Evolutionary conservation across 2,329 filamentous ascomycete species (phyloP).

Genomic region (Ascochyta clinopodiicola): DNA sequence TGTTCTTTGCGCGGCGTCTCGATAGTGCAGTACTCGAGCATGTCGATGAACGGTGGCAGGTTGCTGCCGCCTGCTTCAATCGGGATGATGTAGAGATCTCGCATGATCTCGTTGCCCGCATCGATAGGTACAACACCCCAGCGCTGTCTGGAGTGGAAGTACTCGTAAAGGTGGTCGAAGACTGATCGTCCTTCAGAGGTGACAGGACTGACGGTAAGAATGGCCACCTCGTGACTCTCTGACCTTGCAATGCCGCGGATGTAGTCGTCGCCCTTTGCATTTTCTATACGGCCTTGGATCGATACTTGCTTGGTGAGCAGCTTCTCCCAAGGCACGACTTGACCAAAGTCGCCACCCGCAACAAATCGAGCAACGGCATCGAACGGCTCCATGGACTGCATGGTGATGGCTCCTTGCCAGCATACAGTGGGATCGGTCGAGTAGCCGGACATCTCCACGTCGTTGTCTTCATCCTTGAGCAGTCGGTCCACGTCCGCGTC

Average conservation of each 20-base stretch:
- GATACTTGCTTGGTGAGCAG: conserved; percentile 74
- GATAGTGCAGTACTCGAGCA: conserved; percentile 83
- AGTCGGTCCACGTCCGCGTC: conserved; percentile 92
- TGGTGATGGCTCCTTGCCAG: conserved; percentile 56
- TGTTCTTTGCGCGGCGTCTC: conserved; percentile 75
- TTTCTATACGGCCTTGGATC: conserved; percentile 80
- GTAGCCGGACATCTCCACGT: conserved; percentile 78
- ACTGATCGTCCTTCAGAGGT: conserved; percentile 64
- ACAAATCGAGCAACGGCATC: conserved; percentile 80
- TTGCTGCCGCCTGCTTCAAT: conserved; percentile 72
- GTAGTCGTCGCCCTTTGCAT: conserved; percentile 86
- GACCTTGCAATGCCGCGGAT: conserved; percentile 86
- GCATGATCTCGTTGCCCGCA: conserved; percentile 74
- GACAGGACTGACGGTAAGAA: conserved; percentile 72
- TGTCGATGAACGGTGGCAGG: conserved; percentile 85
- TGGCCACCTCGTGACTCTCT: conserved; percentile 80
- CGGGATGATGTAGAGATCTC: conserved; percentile 91
- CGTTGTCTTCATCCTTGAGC: conserved; percentile 80
- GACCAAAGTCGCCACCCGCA: conserved; percentile 79
- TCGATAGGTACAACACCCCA: conserved; percentile 76
- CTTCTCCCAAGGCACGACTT: conserved; percentile 73
- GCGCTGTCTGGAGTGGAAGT: conserved; percentile 80
- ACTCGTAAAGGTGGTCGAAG: conserved; percentile 82
- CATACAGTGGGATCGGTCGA: conserved; percentile 73
- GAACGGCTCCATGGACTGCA: conserved; percentile 80